Evolutionary conservation across 345 rosid species (phyloP), one percentile per base, ranked within the genome.

Genomic region (Salix koriyanagi): DNA sequence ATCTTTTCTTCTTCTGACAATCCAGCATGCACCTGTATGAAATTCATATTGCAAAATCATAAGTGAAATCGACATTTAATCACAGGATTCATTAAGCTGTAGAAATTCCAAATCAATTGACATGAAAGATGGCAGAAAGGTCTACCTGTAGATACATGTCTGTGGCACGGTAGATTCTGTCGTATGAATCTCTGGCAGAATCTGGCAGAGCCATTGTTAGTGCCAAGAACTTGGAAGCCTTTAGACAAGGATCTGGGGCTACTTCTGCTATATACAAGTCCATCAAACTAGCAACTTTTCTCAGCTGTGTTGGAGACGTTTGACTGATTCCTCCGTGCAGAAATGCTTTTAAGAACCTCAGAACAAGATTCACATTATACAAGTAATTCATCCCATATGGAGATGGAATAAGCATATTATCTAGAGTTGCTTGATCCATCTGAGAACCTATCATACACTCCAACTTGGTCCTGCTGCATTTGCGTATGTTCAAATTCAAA

Each of bases 71-170:
- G 28, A 65, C 23, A 61, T 0, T 3, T 30, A 30, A 30, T 30
- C 32, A 70, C 23, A n/a, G 66, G 41, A 73, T 23, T 39, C 15
- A 73, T 19, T 21, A 54, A 21, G 58, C 60, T 69, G 18, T 36
- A 18, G n/a, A 60, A 69, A 12, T 34, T 6, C 11, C 19, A 67
- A 26, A 42, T 60, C 7, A 18, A 50, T 52, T 39, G 42, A 67
- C 28, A 48, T n/a, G 0, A 25, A 46, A 37, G 36, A 50, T 6
- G 61, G 61, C 67, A 69, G 50, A 76, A 76, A 8, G 66, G 32
- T 68, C 5, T 89, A 96, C 98, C 98, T 91, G 90, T 7, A 96
- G 85, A 84, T 89, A 93, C 91, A 89, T 87, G 87, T 91, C 96
- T 34, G 88, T 82, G 28, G 97, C 92, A 7, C 78, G 89, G 56